Percentiles rank a stretch among this genome's conserved stretches.
Evolutionary conservation across 805 yeast species (phyloP).

Genomic region (Saitoella complicata): DNA sequence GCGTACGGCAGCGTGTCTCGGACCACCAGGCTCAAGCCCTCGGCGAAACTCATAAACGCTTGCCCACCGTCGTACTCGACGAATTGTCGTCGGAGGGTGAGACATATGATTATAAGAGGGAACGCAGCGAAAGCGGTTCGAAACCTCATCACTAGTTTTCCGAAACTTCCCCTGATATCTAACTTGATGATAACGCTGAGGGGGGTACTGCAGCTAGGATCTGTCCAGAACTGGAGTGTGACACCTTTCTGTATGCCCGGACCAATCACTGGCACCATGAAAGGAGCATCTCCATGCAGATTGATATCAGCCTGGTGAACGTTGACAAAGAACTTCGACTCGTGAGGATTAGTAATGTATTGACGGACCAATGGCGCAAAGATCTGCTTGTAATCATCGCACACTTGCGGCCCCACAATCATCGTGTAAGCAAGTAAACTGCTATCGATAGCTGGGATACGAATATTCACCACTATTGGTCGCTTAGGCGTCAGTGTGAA

Average conservation of each 20-base stretch:
- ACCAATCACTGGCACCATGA: slow-evolving; percentile 32
- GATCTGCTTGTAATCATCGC: not conserved
- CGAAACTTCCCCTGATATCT: slow-evolving; percentile 45
- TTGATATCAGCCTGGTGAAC: slow-evolving; percentile 23
- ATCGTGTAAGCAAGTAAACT: slow-evolving; percentile 41
- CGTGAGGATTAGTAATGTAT: slow-evolving; percentile 44
- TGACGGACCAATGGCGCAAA: slow-evolving; percentile 59
- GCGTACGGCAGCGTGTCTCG: not conserved
- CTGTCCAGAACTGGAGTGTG: slow-evolving; percentile 20
- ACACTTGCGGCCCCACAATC: slow-evolving; percentile 3
- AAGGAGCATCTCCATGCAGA: slow-evolving; percentile 56
- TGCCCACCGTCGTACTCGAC: slow-evolving; percentile 24
- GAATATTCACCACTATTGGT: slow-evolving; percentile 31
- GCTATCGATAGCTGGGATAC: slow-evolving; percentile 41
- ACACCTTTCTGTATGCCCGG: slow-evolving; percentile 10
- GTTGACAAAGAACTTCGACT: slow-evolving; percentile 65
- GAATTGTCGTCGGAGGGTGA: slow-evolving; percentile 42
- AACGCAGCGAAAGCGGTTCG: slow-evolving; percentile 58
- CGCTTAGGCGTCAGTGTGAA: slow-evolving; percentile 28
- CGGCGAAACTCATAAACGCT: slow-evolving; percentile 29
- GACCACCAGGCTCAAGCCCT: slow-evolving; percentile 24
- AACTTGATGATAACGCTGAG: slow-evolving; percentile 22
- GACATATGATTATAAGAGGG: slow-evolving; percentile 43
- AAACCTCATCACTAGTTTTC: slow-evolving; percentile 56
- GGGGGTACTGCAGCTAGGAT: slow-evolving; percentile 12